Evolutionary conservation across 129 eudicot species (phyloP).

Genomic region (sunflower (Helianthus annuus)): DNA sequence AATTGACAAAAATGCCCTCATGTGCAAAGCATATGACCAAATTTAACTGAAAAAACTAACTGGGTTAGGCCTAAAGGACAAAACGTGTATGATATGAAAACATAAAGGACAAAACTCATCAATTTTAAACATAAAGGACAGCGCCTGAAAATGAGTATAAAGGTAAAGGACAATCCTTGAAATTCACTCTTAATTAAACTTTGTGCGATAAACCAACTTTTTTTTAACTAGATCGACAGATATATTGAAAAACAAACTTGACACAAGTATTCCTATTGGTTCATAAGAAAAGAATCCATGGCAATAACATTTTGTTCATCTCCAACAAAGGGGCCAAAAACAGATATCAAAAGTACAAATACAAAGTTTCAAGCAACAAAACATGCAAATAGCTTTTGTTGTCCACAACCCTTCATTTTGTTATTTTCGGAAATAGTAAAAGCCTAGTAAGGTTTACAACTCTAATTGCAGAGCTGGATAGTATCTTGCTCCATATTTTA

Average conservation of each 20-base stretch:
- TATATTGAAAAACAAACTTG: background rate
- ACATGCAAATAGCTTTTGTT: background rate
- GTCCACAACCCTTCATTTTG: slow-evolving; percentile 21
- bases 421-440: slow-evolving; percentile 18
- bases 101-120: no score
- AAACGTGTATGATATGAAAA: no score
- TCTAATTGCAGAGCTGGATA: slow-evolving; percentile 11
- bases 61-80: no score
- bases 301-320: background rate
- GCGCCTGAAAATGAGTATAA: no score
- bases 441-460: slow-evolving; percentile 37
- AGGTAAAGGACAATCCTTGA: no score
- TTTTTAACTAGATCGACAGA: no score
- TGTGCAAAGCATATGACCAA: no score
- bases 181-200: no score
- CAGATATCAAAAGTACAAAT: slow-evolving; percentile 6
- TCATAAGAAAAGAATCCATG: background rate
- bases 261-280: background rate
- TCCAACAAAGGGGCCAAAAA: slow-evolving; percentile 4
- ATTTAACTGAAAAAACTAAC: no score
- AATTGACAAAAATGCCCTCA: no score
- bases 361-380: slow-evolving; percentile 22
- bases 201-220: no score
- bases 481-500: slow-evolving; percentile 26
- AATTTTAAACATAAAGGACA: no score